These are phyloP conservation scores for Candida nitratophila DNA, from an alignment of 805 yeast species.

Conservation along the genomic window DNA sequence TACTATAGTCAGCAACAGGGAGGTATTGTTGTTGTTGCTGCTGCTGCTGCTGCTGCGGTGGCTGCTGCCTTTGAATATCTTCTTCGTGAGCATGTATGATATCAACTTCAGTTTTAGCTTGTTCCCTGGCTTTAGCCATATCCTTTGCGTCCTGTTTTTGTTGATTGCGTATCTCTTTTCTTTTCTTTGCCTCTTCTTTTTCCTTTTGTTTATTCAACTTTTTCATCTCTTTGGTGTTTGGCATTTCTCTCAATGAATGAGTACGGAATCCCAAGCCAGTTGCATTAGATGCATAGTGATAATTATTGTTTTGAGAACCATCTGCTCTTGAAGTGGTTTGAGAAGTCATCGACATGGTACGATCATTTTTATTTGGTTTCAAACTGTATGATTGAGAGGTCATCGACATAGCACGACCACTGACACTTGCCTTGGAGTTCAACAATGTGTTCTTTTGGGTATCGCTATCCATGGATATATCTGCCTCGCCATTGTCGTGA, in stretches of 20 bases:
- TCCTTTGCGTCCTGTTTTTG: constrained; percentile 16
- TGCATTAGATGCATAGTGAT: constrained; percentile 20
- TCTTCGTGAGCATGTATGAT: too few relatives aligned
- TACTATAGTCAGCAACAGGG: neutral
- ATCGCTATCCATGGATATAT: constrained; percentile 14
- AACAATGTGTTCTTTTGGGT: constrained; percentile 20
- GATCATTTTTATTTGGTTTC: neutral
- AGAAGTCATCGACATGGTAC: constrained; percentile 10
- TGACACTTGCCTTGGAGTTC: constrained; percentile 10
- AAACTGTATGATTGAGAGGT: neutral
- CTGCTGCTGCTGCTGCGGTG: too few relatives aligned
- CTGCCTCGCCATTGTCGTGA: constrained; percentile 1
- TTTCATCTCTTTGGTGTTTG: constrained; percentile 7
- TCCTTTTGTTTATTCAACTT: constrained; percentile 8
- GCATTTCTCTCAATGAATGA: constrained; percentile 21
- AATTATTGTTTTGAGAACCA: neutral
- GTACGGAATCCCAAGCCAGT: constrained; percentile 21
- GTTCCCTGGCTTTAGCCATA: constrained; percentile 18
- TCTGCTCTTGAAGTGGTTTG: neutral
- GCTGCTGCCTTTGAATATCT: too few relatives aligned
- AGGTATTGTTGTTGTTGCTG: too few relatives aligned
- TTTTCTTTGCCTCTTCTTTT: constrained; percentile 13
- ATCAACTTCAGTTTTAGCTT: constrained; percentile 13
- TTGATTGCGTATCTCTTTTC: constrained; percentile 16
- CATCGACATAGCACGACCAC: constrained; percentile 7